A percentile compares a stretch with the other conserved stretches of the same genome.
These are phyloP conservation scores for Scutellaria minor DNA, from an alignment of 257 asterid genomes.

Conservation along the genomic window DNA sequence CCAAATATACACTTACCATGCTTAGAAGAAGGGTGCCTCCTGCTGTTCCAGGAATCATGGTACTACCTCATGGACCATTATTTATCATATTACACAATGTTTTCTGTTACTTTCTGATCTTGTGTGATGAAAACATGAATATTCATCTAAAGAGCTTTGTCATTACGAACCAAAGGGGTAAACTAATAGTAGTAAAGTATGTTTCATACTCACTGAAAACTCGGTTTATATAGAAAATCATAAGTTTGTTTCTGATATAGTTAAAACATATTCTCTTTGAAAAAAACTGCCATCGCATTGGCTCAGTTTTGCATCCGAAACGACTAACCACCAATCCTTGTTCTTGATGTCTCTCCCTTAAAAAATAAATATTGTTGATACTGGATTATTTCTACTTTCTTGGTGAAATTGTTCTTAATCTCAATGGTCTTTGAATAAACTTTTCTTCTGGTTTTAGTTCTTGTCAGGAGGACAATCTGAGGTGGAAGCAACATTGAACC, in stretches of 20 bases:
- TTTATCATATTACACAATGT: background rate
- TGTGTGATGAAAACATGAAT: background rate
- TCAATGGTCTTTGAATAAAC: background rate
- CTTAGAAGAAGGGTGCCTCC: constrained; percentile 90
- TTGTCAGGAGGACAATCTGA: constrained; percentile 96
- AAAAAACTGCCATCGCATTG: background rate
- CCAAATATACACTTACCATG: constrained; percentile 83
- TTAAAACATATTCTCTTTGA: too few relatives aligned
- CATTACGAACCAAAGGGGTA: background rate
- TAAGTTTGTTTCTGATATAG: too few relatives aligned
- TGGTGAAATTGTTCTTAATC: background rate
- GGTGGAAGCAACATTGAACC: constrained; percentile 83
- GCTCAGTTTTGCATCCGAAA: too few relatives aligned
- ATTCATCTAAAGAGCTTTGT: background rate
- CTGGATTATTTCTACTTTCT: too few relatives aligned
- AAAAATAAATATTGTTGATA: too few relatives aligned
- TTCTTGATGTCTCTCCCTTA: too few relatives aligned
- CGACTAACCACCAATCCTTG: too few relatives aligned
- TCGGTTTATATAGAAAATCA: too few relatives aligned
- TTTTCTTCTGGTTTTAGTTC: constrained; percentile 52
- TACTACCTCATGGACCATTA: constrained; percentile 35
- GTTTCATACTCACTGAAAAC: too few relatives aligned
- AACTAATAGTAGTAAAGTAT: too few relatives aligned
- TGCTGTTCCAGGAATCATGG: constrained; percentile 96
- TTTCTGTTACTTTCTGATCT: background rate